Conservation (phyloP, 768 basidiomycete species). For the Podaxis mareebaensis region DNA sequence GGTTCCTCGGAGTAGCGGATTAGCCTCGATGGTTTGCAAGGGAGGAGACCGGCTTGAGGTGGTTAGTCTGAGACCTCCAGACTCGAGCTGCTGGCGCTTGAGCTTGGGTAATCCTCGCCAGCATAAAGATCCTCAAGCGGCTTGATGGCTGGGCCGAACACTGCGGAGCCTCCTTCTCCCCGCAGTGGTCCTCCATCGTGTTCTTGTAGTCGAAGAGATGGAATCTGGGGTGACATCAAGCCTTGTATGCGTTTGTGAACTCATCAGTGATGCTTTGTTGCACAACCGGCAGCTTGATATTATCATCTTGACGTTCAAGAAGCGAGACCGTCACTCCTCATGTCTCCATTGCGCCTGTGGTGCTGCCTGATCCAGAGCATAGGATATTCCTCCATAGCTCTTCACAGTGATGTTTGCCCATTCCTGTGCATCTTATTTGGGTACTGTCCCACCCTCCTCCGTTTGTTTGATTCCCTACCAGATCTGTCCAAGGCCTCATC, state of each 20-base stretch:
- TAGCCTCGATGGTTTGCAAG: too few relatives aligned
- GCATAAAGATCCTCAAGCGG: neutral
- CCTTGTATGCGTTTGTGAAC: neutral
- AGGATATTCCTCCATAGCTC: neutral
- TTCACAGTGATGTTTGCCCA: neutral
- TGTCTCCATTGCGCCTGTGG: neutral
- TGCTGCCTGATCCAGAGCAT: neutral
- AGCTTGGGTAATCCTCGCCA: neutral
- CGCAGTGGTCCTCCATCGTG: conserved; percentile 10
- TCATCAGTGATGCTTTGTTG: neutral
- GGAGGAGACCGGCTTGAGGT: too few relatives aligned
- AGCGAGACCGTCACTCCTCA: neutral
- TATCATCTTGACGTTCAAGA: neutral
- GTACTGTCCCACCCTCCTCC: neutral
- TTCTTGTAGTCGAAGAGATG: neutral
- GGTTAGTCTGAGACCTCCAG: too few relatives aligned
- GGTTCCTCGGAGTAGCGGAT: too few relatives aligned
- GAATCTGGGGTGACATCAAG: neutral
- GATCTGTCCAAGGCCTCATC: neutral
- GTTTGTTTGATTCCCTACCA: neutral
- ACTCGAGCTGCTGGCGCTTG: too few relatives aligned
- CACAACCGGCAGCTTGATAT: neutral
- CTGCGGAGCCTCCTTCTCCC: conserved; percentile 3
- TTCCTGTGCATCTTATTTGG: neutral
- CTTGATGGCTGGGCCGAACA: neutral